phyloP scores from a whole-genome alignment of 805 yeast genomes.

The Babjeviella inositovora region DNA sequence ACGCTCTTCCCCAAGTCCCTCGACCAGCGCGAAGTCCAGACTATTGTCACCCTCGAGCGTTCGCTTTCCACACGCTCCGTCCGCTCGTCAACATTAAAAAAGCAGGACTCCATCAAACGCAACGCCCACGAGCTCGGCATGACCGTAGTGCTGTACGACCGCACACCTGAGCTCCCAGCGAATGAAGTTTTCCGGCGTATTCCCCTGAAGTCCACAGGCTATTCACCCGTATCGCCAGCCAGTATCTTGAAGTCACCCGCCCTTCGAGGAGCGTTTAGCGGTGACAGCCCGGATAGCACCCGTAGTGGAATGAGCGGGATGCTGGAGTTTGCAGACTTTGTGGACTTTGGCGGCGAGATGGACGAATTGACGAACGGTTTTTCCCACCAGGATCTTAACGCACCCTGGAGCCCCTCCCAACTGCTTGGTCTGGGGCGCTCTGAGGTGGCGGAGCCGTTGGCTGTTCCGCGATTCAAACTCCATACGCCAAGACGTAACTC shows the following conservation, averaged over 20 bases:
- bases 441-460: no score
- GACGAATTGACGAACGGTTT: no score
- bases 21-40: slow-evolving; percentile 53
- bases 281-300: slow-evolving; percentile 3
- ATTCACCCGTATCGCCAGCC: slow-evolving; percentile 13
- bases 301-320: slow-evolving; percentile 4
- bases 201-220: slow-evolving; percentile 2
- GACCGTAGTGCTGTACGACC: slow-evolving; percentile 17
- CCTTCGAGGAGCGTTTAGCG: slow-evolving; percentile 11
- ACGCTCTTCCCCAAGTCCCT: slow-evolving; percentile 59
- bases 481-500: no score
- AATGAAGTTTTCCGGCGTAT: no score
- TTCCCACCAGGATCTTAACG: no score
- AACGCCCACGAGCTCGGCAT: slow-evolving; percentile 30
- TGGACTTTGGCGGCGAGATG: slow-evolving; percentile 29
- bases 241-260: slow-evolving; percentile 14
- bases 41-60: slow-evolving; percentile 59
- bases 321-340: slow-evolving; percentile 25
- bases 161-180: slow-evolving; percentile 1
- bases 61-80: slow-evolving; percentile 41
- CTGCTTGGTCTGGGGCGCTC: no score
- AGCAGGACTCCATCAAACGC: slow-evolving; percentile 4
- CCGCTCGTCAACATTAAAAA: slow-evolving; percentile 10
- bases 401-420: no score
- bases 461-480: no score